A percentile compares a stretch with the other conserved stretches of the same genome.
These are phyloP conservation scores for Neofusicoccum sp. DNA, from an alignment of 2,329 filamentous ascomycete species.

Conservation along the genomic window DNA sequence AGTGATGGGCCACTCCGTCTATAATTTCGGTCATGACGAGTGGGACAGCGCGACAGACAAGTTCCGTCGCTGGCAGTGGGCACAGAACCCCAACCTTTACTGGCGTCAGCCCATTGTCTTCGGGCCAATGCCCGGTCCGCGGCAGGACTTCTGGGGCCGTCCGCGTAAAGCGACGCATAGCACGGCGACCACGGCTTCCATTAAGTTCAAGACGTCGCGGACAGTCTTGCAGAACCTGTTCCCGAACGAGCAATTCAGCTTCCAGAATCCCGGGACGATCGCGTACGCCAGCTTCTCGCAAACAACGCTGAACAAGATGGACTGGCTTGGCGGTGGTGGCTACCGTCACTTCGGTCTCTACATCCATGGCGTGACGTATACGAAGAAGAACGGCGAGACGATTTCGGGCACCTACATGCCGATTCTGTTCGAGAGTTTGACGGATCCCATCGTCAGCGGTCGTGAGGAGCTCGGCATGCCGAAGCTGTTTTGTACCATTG, in stretches of 20 bases:
- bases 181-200: conserved; percentile 38
- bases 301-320: conserved; percentile 48
- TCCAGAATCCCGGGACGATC: conserved; percentile 38
- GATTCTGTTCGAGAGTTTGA: conserved; percentile 57
- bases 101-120: conserved; percentile 46
- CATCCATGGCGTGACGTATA: conserved; percentile 61
- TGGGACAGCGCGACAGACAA: conserved; percentile 53
- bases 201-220: conserved; percentile 42
- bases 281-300: conserved; percentile 40
- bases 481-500: conserved; percentile 56
- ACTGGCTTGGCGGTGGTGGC: conserved; percentile 60
- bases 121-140: conserved; percentile 41
- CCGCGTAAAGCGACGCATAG: conserved; percentile 26
- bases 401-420: conserved; percentile 56
- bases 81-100: conserved; percentile 37
- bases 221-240: conserved; percentile 44
- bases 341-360: conserved; percentile 61
- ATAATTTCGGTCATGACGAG: conserved; percentile 61
- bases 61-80: conserved; percentile 52
- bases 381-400: conserved; percentile 47
- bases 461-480: conserved; percentile 63
- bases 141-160: conserved; percentile 31
- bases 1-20: conserved; percentile 27
- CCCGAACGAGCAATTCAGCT: conserved; percentile 36
- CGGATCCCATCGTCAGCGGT: conserved; percentile 60